phyloP scores from a whole-genome alignment of 768 basidiomycete genomes.

The Tylopilus intermedius region DNA sequence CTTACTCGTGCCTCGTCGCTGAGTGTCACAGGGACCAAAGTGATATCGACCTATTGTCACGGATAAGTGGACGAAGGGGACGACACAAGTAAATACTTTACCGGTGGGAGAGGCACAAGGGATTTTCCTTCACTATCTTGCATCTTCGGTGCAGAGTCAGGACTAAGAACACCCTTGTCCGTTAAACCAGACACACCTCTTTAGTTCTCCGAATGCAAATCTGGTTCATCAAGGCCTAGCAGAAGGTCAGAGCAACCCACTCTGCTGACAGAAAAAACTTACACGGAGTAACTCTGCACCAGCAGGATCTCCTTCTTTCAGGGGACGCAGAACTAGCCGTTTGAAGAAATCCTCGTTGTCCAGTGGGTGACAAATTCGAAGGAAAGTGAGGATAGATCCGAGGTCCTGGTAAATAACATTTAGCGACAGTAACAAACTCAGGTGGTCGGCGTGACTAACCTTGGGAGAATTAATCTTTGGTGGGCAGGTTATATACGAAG shows the following conservation, averaged over 20 bases:
- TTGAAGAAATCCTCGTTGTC: conserved; percentile 83
- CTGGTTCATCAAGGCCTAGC: conserved; percentile 70
- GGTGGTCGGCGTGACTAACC: conserved; percentile 31
- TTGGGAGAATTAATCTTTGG: conserved; percentile 73
- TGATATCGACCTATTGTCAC: conserved; percentile 64
- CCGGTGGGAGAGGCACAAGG: conserved; percentile 72
- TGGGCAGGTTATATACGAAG: background rate
- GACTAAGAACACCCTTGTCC: background rate
- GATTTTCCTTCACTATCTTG: conserved; percentile 71
- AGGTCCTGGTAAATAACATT: conserved; percentile 55
- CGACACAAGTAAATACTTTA: conserved; percentile 20
- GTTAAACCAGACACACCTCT: conserved; percentile 43
- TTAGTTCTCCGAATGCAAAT: conserved; percentile 80
- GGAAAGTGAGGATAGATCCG: conserved; percentile 79
- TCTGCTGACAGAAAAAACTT: conserved; percentile 15
- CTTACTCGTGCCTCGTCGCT: conserved; percentile 60
- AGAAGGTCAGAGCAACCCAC: conserved; percentile 2
- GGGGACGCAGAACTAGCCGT: conserved; percentile 68
- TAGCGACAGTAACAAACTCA: background rate
- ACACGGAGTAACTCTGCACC: conserved; percentile 73
- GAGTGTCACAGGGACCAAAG: conserved; percentile 64
- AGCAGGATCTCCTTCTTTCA: conserved; percentile 60
- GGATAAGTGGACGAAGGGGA: conserved; percentile 3
- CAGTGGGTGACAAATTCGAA: conserved; percentile 79
- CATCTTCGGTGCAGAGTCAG: conserved; percentile 51